A percentile compares a stretch with the other conserved stretches of the same genome.
Conservation (phyloP, 148 eudicot genomes). For the Pouteria glomerata region DNA sequence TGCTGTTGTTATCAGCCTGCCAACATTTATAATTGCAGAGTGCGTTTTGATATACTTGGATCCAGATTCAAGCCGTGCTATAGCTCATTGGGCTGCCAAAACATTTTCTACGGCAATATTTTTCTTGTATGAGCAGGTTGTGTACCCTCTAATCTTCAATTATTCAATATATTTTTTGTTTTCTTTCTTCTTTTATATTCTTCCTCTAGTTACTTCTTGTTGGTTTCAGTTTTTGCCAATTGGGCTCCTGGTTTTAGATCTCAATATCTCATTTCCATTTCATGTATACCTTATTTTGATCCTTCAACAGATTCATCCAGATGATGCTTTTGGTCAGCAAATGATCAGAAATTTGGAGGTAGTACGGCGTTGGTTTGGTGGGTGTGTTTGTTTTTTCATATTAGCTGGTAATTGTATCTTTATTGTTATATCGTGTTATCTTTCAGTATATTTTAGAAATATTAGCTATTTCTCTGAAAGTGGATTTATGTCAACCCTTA, state of each 20-base stretch:
- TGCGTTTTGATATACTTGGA: conserved; percentile 97
- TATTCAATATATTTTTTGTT: conserved; percentile 1
- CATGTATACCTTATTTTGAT: conserved; percentile 13
- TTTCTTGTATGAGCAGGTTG: conserved; percentile 97
- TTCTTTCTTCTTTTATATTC: not conserved
- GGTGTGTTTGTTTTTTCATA: not conserved
- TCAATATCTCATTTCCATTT: not conserved
- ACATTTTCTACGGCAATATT: conserved; percentile 77
- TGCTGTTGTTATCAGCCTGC: conserved; percentile 95
- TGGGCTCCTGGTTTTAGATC: conserved; percentile 1
- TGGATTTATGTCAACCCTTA: not conserved
- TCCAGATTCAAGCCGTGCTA: conserved; percentile 75
- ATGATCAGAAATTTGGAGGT: conserved; percentile 98
- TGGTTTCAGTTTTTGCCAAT: not conserved
- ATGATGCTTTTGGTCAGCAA: conserved; percentile 98
- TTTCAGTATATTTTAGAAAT: not conserved
- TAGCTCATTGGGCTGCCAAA: conserved; percentile 88
- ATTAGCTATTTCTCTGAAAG: not conserved
- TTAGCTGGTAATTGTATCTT: not conserved
- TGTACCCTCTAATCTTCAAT: not conserved
- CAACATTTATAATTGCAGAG: conserved; percentile 99
- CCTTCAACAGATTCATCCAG: conserved; percentile 71
- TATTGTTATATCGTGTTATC: not conserved
- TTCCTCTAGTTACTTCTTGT: not conserved
- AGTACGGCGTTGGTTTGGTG: conserved; percentile 11